These are phyloP conservation scores for Podila horticola DNA, from an alignment of 192 early-diverging fungal species.

Conservation along the genomic window DNA sequence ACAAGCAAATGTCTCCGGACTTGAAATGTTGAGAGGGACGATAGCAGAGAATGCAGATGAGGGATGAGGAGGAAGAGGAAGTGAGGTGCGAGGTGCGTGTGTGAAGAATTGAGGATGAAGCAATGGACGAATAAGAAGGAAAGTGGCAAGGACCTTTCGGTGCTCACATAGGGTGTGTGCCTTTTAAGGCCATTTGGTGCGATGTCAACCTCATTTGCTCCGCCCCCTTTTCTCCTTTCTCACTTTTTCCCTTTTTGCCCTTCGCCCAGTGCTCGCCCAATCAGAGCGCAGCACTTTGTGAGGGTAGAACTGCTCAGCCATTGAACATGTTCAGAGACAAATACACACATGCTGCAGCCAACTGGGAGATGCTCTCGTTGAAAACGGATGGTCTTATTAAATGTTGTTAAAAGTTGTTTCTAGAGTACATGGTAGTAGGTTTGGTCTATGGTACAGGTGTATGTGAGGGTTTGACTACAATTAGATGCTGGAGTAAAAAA, in stretches of 20 bases:
- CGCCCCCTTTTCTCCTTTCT: too few species aligned
- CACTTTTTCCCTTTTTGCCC: too few species aligned
- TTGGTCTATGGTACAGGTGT: constrained; percentile 3
- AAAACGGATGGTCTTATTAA: too few species aligned
- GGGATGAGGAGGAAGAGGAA: background rate
- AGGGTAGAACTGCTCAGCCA: too few species aligned
- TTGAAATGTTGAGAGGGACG: background rate
- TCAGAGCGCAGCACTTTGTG: too few species aligned
- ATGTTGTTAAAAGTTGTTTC: too few species aligned
- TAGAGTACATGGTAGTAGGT: background rate
- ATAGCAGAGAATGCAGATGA: background rate
- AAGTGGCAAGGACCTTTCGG: background rate
- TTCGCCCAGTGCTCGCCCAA: too few species aligned
- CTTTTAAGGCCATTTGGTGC: background rate
- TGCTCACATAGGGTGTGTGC: background rate
- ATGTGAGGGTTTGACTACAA: background rate
- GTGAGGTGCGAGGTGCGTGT: background rate
- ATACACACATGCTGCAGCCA: too few species aligned
- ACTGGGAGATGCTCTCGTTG: too few species aligned
- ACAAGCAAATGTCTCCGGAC: too few species aligned
- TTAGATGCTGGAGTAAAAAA: background rate
- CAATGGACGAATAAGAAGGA: background rate
- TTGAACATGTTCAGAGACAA: too few species aligned
- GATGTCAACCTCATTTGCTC: too few species aligned
- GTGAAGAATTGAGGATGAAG: background rate